Base-by-base conservation (phyloP, 352 stramenopile genomes). In the Globisporangium megalacanthum region DNA sequence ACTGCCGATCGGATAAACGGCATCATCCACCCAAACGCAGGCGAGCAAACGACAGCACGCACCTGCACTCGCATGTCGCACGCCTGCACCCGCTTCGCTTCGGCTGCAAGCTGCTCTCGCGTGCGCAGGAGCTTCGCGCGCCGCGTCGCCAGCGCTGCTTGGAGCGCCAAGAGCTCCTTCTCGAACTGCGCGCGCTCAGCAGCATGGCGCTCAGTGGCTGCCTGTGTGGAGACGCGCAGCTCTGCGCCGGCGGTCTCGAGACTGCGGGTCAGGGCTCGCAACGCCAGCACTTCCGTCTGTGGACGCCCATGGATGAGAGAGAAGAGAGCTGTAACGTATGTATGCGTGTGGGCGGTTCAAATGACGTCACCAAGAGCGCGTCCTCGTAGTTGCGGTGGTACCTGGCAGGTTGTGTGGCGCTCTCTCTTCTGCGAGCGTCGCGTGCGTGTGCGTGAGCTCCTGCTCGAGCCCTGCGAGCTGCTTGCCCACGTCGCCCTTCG, bases 101-200 rank as follows among this genome's bases (percentile, higher is more conserved):
- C 8, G 10, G 7, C 7, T 4, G 31, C 20, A 11, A 17, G 13
- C n/a, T 25, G 45, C 13, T 61, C 42, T 7, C 46, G 49, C 39
- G 31, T 17, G 19, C 60, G 25, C 48, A 59, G 50, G 14, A 55
- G 33, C 11, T 61, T 41, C 15, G 54, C 20, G 17, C 59, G 61
- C 46, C 72, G 56, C 17, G n/a, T 17, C 22, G 53, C 48, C 39
- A 77, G 52, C 29, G 50, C 52, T 0, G 36, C 36, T 8, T 53
- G 61, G 25, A 73, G 37, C 14, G 20, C 36, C 17, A 41, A 42
- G 7, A 65, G 15, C 39, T 83, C 58, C 35, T 70, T 65, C 19
- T 73, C 48, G 49, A 72, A 66, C 31, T 73, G 53, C 29, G 52
- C 49, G 10, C 61, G 61, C 53, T 83, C 70, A 5, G 37, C 50